Base-by-base conservation (phyloP, 768 basidiomycete species). In the Hemileccinum rubropunctum region DNA sequence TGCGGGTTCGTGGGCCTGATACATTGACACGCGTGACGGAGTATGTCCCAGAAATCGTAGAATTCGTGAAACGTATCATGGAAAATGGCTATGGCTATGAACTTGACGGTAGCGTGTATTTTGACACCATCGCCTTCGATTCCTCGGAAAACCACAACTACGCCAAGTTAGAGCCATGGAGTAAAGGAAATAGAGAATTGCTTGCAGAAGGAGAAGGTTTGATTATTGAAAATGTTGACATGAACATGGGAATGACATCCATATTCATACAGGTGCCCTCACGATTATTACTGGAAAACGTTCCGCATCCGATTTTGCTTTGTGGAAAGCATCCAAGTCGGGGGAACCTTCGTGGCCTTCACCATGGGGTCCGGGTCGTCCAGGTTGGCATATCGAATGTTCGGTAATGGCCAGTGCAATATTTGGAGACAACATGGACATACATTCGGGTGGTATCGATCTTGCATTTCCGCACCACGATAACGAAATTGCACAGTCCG, bases 381-480 rank as follows among this genome's bases (percentile, higher is more conserved):
- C 95, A 5, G 95, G 95, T 13, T 98, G 95, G 95, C 95, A 98
- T 68, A 98, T 98, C 51, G 95, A 98, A 69, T 98, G 95, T 71
- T 94, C 91, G 3, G 94, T 95, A 38, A 98, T 98, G 95, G 94
- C 94, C 15, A 88, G 83, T 57, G 91, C 86, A 30, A 77, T 98
- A 42, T 75, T 98, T 39, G 95, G 95, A 3, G 80, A 85, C 49
- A 86, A 84, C 50, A 90, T 99, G 84, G 97, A 98, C 68, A 94
- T 99, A 53, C 97, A 99, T 67, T 97, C 94, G 8, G 97, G 97
- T 44, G 97, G 97, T 5, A 85, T 91, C 35, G 97, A 99, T 71
- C 76, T 99, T 42, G 89, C 92, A n/a, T 99, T 99, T 72, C 97
- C 97, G 6, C 97, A 99, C 72, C 97, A 99, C 65, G 95, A 98